These are phyloP conservation scores for Solanum acaule DNA, from an alignment of 257 asterid species.

Conservation along the genomic window DNA sequence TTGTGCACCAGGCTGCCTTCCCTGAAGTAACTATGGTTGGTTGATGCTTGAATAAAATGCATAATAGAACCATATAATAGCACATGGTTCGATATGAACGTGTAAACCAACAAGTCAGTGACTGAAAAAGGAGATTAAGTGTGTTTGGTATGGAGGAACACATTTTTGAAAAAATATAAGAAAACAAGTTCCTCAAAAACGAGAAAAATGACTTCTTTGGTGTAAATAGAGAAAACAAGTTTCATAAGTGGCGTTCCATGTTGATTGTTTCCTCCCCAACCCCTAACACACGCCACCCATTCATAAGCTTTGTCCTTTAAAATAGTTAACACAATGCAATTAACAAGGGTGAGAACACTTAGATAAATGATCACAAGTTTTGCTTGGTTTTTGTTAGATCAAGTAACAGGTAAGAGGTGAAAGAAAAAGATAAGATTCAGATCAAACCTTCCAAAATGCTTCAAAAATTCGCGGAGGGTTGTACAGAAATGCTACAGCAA, in stretches of 20 bases:
- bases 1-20: background rate
- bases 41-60: background rate
- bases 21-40: background rate
- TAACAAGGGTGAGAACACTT: background rate
- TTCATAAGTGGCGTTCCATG: background rate
- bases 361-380: background rate
- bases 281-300: background rate
- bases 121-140: background rate
- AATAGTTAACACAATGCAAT: too few relatives aligned
- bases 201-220: background rate
- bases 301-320: too few relatives aligned
- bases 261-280: background rate
- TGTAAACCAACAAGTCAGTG: background rate
- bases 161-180: background rate
- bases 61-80: background rate
- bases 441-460: constrained; percentile 90
- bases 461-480: constrained; percentile 88
- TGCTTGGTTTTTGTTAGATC: background rate
- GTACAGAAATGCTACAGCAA: constrained; percentile 73
- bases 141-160: background rate
- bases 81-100: background rate
- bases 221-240: background rate
- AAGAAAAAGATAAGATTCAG: background rate
- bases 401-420: background rate
- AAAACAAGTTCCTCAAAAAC: background rate